phyloP scores from a whole-genome alignment of 2,329 filamentous ascomycete species.

The Fusarium subtropicale region DNA sequence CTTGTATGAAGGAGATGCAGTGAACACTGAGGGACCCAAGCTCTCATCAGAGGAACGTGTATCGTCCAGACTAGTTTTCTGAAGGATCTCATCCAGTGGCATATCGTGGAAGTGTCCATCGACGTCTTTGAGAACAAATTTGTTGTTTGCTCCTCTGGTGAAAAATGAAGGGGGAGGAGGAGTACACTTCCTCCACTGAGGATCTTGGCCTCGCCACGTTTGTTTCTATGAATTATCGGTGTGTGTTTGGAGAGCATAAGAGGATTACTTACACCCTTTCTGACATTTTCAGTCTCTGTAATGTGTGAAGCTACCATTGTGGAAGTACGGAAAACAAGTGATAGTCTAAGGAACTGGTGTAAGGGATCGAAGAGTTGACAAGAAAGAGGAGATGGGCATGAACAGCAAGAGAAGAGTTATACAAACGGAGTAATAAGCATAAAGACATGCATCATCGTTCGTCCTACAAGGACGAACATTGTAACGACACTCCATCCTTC shows the following conservation, averaged over 20 bases:
- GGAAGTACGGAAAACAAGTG: background rate
- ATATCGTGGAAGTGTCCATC: slow-evolving; percentile 1
- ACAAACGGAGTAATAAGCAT: background rate
- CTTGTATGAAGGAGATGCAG: slow-evolving; percentile 27
- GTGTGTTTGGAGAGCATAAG: accelerated
- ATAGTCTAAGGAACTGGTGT: background rate
- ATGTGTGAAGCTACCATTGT: slow-evolving; percentile 9
- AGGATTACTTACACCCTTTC: background rate
- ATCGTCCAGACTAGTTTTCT: slow-evolving; percentile 14
- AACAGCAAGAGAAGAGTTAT: background rate
- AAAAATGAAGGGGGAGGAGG: slow-evolving; percentile 15
- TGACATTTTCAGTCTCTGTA: background rate
- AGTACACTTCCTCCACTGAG: slow-evolving; percentile 1
- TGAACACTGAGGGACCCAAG: slow-evolving; percentile 13
- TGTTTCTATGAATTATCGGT: slow-evolving; percentile 13
- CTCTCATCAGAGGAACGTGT: slow-evolving; percentile 20
- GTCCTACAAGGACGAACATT: background rate
- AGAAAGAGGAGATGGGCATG: background rate
- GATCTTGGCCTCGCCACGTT: background rate
- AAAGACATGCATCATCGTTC: background rate
- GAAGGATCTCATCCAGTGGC: background rate
- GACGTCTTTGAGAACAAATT: background rate
- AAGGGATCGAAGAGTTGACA: background rate
- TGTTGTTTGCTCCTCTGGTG: slow-evolving; percentile 4
- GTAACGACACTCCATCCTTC: background rate